phyloP scores from a whole-genome alignment of 192 early-diverging fungal species.

The Rhizophagus prolifer region DNA sequence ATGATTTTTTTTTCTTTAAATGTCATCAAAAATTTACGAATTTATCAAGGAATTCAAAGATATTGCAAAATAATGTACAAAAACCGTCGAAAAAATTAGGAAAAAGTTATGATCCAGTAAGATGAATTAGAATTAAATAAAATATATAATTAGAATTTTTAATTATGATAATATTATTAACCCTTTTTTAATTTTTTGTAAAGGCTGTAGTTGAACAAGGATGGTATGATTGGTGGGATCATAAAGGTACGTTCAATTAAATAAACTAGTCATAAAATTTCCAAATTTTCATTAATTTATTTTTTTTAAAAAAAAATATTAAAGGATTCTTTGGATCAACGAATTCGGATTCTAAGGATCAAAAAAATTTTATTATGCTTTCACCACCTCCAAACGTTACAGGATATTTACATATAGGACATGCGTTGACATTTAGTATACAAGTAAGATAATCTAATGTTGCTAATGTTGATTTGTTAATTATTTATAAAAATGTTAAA shows the following conservation, averaged over 20 bases:
- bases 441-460: conserved; percentile 71
- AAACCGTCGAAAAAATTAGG: conserved; percentile 19
- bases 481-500: not conserved
- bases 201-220: conserved; percentile 73
- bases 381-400: conserved; percentile 97
- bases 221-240: conserved; percentile 98
- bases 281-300: not conserved
- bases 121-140: not conserved
- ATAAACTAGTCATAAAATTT: not conserved
- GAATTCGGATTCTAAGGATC: conserved; percentile 33
- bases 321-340: conserved; percentile 56
- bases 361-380: conserved; percentile 75
- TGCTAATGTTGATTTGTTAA: conserved; percentile 25
- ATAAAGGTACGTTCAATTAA: conserved; percentile 51
- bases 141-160: not conserved
- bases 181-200: not conserved
- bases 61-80: not conserved
- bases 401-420: conserved; percentile 91
- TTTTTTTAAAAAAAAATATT: not conserved
- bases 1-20: not conserved
- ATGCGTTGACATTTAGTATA: conserved; percentile 88
- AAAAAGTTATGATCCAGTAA: conserved; percentile 24
- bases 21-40: not conserved
- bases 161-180: not conserved
- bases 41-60: not conserved